These are phyloP conservation scores for Aspergillus bombycis DNA, from an alignment of 2,329 filamentous ascomycete genomes.

Conservation along the genomic window DNA sequence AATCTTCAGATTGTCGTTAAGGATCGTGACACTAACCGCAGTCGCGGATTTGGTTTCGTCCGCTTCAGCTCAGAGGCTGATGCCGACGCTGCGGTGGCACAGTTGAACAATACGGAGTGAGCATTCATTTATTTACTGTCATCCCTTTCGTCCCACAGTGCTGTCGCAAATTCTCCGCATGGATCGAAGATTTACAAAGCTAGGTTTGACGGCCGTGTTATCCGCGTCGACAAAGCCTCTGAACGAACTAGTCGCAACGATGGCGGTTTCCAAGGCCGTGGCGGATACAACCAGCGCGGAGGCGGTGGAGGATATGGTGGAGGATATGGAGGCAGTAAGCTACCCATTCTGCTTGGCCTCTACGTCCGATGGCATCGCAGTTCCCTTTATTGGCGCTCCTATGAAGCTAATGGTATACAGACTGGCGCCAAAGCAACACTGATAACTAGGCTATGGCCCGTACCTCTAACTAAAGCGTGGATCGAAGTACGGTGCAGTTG, in stretches of 20 bases:
- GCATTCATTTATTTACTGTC: slow-evolving; percentile 35
- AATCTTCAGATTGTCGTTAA: slow-evolving; percentile 83
- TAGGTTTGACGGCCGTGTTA: slow-evolving; percentile 90
- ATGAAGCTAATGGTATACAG: slow-evolving; percentile 11
- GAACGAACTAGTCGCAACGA: slow-evolving; percentile 68
- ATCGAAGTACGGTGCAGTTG: background rate
- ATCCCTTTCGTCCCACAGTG: slow-evolving; percentile 19
- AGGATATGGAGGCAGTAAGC: slow-evolving; percentile 21
- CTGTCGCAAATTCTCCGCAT: slow-evolving; percentile 16
- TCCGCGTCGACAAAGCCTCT: slow-evolving; percentile 94
- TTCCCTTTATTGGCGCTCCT: background rate
- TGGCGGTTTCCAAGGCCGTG: slow-evolving; percentile 48
- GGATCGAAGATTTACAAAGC: slow-evolving; percentile 17
- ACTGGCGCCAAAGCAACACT: slow-evolving; percentile 27
- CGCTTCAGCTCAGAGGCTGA: slow-evolving; percentile 65
- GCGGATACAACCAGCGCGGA: slow-evolving; percentile 49
- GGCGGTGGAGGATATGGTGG: slow-evolving; percentile 25
- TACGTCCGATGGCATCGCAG: background rate
- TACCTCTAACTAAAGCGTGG: background rate
- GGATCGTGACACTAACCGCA: slow-evolving; percentile 94
- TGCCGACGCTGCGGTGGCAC: slow-evolving; percentile 45
- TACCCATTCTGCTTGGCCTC: background rate
- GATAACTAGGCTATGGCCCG: slow-evolving; percentile 13
- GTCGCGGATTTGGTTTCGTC: slow-evolving; percentile 96
- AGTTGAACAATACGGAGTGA: slow-evolving; percentile 68